Conservation (phyloP, 805 yeast species). For the Kodamaea kaohsiungensis region DNA sequence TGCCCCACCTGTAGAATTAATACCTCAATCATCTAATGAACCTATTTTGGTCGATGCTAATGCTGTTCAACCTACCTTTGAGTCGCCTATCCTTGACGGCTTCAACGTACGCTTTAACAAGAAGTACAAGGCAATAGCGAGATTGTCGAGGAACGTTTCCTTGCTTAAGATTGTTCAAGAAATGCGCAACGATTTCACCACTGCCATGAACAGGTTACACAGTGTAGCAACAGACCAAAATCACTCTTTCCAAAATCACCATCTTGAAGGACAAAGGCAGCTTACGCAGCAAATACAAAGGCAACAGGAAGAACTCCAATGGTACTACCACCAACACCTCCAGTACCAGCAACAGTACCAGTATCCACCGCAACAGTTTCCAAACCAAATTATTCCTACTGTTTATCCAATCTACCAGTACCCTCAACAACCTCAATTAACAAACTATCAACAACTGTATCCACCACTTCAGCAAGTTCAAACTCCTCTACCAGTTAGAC, state of each 20-base stretch:
- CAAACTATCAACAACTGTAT: not conserved
- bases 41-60: not conserved
- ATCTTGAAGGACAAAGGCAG: not conserved
- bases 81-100: not conserved
- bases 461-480: not conserved
- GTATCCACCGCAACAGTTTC: not conserved
- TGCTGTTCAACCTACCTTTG: not conserved
- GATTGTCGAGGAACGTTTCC: constrained; percentile 2
- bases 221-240: not conserved
- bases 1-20: not conserved
- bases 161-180: constrained; percentile 2
- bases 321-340: not conserved
- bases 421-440: not conserved
- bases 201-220: not conserved
- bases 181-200: not conserved
- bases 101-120: not conserved
- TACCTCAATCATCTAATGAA: not conserved
- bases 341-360: not conserved
- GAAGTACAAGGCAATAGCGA: constrained; percentile 4
- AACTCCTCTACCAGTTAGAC: not conserved
- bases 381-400: not conserved
- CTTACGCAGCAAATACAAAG: not conserved
- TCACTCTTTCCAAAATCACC: not conserved
- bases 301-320: not conserved
- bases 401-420: not conserved